Evolutionary conservation across 1,284 basidiomycete species (phyloP), one percentile per base, ranked within the genome.

Genomic region (Lignosus rhinocerotis): DNA sequence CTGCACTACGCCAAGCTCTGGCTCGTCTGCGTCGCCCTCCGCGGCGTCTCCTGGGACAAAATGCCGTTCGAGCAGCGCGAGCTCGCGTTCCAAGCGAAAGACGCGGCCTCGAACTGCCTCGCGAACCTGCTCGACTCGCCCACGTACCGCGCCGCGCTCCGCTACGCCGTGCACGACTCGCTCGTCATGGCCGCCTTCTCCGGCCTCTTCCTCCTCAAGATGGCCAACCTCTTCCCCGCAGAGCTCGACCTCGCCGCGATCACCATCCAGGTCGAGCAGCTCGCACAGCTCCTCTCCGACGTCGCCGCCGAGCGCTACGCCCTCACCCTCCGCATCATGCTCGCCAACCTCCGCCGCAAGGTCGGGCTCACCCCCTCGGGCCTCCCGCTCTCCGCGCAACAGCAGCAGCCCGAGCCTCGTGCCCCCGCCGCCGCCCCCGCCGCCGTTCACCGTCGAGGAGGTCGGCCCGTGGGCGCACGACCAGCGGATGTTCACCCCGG

Each of bases 1-100:
- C 78, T 96, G 58, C 88, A 94, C 67, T 94, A 95, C 69, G 92
- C 94, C 31, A 94, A 96, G 72, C 78, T 97, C 6, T 97, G 94
- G 93, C 85, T 96, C 34, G 90, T 94, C 32, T 96, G 94, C 69
- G 90, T 96, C 6, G 94, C 93, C 9, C 78, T 97, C 38, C 85
- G 94, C 56, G 94, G 94, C 6, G 91, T 90, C 41, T 87, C 91
- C 10, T 96, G 94, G 91, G 93, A 96, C 68, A 95, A 94, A 74
- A 94, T 96, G 88, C 86, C 92, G 1, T 92, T 92, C 59, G 94
- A 96, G 70, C 94, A 96, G 71, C 86, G 92, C 34, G 94, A 96
- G 71, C 82, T 97, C 44, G 94, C 94, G 7, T 94, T 96, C 78
- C 90, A 94, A 68, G 94, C 94, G 8, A 96, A 95, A 73, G 91